Evolutionary conservation across 345 rosid species (phyloP).

Genomic region (Eucalyptus cloeziana): DNA sequence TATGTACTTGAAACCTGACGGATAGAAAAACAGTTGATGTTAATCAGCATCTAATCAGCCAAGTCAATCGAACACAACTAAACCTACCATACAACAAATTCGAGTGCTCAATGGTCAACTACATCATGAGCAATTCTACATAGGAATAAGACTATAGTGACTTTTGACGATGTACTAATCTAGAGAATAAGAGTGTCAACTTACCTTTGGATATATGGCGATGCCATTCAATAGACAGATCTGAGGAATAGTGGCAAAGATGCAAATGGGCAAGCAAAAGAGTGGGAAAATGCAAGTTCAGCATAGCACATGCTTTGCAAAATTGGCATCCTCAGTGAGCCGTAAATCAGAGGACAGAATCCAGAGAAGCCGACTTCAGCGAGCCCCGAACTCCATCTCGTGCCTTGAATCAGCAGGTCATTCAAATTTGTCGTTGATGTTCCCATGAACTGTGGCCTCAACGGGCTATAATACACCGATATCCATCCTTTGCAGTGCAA

Average conservation of each 20-base stretch:
- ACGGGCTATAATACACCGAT: not conserved
- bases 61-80: not conserved
- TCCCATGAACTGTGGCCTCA: constrained; percentile 30
- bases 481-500: constrained; percentile 28
- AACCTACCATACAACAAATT: not conserved
- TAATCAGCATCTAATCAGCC: not conserved
- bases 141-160: not conserved
- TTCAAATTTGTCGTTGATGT: constrained; percentile 2
- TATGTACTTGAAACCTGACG: constrained; percentile 10
- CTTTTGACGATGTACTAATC: not conserved
- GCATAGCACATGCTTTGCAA: constrained; percentile 12
- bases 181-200: not conserved
- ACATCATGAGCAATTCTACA: not conserved
- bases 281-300: constrained; percentile 1
- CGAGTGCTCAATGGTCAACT: not conserved
- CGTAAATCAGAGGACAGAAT: constrained; percentile 29
- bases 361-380: constrained; percentile 11
- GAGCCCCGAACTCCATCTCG: constrained; percentile 30
- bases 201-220: constrained; percentile 27
- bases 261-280: constrained; percentile 5
- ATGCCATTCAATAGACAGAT: constrained; percentile 20
- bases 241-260: constrained; percentile 28
- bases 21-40: not conserved
- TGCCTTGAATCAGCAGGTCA: constrained; percentile 10
- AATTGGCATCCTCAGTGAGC: constrained; percentile 6